phyloP scores from a whole-genome alignment of 164 flowering plant species.

The Cinnamomum chago region DNA sequence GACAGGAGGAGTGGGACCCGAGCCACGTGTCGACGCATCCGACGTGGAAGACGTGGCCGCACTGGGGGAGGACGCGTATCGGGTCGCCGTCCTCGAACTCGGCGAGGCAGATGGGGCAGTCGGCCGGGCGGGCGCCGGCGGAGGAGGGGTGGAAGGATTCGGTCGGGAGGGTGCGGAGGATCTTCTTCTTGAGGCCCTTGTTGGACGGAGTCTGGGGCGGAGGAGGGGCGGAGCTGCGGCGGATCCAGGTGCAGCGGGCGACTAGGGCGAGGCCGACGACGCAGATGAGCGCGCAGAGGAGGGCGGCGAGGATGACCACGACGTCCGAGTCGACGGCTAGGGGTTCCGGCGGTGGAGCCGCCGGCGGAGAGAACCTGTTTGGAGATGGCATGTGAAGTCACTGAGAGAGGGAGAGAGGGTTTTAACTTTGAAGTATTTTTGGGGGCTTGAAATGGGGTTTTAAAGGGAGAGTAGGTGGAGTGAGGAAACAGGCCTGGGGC shows the following conservation, averaged over 20 bases:
- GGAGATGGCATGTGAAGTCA: background rate
- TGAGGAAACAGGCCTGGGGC: too few relatives aligned
- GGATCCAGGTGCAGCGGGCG: constrained; percentile 89
- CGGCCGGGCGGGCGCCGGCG: constrained; percentile 37
- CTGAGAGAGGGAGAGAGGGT: background rate
- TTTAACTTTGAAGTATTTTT: background rate
- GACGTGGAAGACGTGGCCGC: constrained; percentile 84
- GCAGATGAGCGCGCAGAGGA: constrained; percentile 84
- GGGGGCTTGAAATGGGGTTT: background rate
- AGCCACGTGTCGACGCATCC: constrained; percentile 84
- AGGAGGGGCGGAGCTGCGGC: constrained; percentile 24
- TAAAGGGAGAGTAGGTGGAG: too few relatives aligned
- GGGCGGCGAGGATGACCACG: constrained; percentile 82
- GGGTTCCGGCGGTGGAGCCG: constrained; percentile 17
- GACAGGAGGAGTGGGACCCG: constrained; percentile 79
- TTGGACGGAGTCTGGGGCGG: constrained; percentile 33
- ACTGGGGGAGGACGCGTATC: constrained; percentile 74
- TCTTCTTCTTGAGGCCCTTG: constrained; percentile 83
- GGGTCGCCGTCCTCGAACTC: constrained; percentile 83
- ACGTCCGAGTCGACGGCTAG: constrained; percentile 58
- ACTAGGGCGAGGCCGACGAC: constrained; percentile 81
- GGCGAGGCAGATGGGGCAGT: constrained; percentile 82
- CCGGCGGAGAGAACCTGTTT: constrained; percentile 1
- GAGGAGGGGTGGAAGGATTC: constrained; percentile 24
- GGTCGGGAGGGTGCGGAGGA: constrained; percentile 66